These are phyloP conservation scores for Neurospora africana DNA, from an alignment of 495 filamentous ascomycete species.

Conservation along the genomic window DNA sequence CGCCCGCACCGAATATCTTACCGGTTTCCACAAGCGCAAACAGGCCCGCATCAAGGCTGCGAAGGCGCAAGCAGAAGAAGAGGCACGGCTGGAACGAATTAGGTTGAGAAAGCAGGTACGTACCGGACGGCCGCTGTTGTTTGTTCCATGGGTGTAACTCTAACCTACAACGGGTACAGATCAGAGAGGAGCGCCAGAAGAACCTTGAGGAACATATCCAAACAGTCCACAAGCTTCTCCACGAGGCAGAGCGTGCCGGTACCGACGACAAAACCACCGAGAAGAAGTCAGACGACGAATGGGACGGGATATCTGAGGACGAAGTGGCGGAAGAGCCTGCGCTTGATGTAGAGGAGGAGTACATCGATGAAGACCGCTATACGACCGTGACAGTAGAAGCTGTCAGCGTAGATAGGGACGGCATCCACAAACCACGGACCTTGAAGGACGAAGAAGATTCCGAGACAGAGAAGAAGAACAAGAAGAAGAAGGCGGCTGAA, in stretches of 20 bases:
- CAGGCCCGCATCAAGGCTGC: constrained; percentile 70
- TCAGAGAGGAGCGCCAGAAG: constrained; percentile 67
- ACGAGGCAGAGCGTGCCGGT: constrained; percentile 41
- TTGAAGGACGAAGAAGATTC: constrained; percentile 34
- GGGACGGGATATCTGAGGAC: constrained; percentile 51
- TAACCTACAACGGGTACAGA: constrained; percentile 32
- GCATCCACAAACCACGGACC: constrained; percentile 43
- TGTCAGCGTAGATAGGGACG: constrained; percentile 70
- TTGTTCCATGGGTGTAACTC: not conserved
- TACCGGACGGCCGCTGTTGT: constrained; percentile 1
- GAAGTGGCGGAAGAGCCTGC: constrained; percentile 32
- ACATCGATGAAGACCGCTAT: constrained; percentile 90
- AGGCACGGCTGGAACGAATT: constrained; percentile 62
- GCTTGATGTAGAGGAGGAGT: constrained; percentile 80
- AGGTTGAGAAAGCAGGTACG: constrained; percentile 60
- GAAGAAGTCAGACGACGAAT: constrained; percentile 41
- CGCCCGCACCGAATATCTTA: constrained; percentile 74
- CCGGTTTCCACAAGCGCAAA: constrained; percentile 95
- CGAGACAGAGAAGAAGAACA: constrained; percentile 22
- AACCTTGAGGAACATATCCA: constrained; percentile 71
- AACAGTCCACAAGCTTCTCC: constrained; percentile 54
- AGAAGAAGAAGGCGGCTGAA: constrained; percentile 1
- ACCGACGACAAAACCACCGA: constrained; percentile 23
- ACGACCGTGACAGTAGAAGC: constrained; percentile 89
- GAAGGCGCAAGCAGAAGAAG: constrained; percentile 62